Conservation (phyloP, 2,329 filamentous ascomycete genomes). For the Ophiostoma himal-ulmi region DNA sequence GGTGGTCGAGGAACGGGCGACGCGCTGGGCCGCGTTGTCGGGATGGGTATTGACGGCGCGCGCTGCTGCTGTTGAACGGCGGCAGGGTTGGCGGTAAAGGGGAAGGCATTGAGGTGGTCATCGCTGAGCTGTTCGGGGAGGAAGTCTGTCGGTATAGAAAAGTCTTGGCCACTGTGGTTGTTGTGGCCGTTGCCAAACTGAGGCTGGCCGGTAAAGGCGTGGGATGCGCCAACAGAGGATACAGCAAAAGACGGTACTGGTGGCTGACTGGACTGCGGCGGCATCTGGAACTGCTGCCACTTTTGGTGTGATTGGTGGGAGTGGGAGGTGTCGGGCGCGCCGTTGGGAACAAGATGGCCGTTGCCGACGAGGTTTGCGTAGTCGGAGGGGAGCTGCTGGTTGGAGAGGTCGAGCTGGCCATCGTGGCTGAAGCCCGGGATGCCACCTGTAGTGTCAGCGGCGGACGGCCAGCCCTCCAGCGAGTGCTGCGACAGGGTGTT, state of each 20-base stretch:
- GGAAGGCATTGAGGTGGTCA: constrained; percentile 6
- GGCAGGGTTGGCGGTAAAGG: neutral
- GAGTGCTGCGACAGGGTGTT: constrained; percentile 21
- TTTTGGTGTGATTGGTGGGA: constrained; percentile 11
- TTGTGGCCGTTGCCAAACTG: constrained; percentile 9
- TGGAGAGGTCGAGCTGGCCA: constrained; percentile 11
- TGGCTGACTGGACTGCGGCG: constrained; percentile 10
- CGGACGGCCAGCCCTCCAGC: constrained; percentile 21
- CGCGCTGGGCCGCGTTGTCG: neutral
- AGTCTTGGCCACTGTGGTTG: constrained; percentile 9
- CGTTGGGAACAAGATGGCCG: neutral
- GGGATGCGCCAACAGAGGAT: neutral
- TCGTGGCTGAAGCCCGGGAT: constrained; percentile 4
- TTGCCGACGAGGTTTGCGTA: constrained; percentile 14
- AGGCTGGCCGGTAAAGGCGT: constrained; percentile 11
- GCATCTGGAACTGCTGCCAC: constrained; percentile 15
- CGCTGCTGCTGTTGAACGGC: neutral
- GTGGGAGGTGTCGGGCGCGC: neutral
- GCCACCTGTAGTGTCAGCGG: neutral
- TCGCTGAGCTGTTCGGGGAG: constrained; percentile 19
- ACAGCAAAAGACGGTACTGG: constrained; percentile 13
- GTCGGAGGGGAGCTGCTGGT: constrained; percentile 7
- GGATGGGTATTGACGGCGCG: neutral
- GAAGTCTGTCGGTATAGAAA: constrained; percentile 9
- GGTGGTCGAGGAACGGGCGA: constrained; percentile 4